Evolutionary conservation across 1,284 basidiomycete genomes (phyloP), one percentile per base, ranked within the genome.

Genomic region (Malassezia slooffiae): DNA sequence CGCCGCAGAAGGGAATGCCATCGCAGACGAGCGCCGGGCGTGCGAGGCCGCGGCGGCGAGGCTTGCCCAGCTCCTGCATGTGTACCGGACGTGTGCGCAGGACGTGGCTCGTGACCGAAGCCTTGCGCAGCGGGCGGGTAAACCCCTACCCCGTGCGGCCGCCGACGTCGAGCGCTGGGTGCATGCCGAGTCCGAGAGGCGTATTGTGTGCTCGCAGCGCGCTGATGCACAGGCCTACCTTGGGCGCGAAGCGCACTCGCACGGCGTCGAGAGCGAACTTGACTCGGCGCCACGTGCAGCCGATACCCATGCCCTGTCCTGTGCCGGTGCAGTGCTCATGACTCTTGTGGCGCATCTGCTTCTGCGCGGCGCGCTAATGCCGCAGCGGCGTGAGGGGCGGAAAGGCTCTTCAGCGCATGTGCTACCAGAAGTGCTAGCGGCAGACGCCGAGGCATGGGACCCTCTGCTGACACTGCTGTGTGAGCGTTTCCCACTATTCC

Each of bases 21-120:
- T 9, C 36, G 45, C 21, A 20, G 31, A 20, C 19, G 39, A 30
- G 12, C n/a, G 23, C 19, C 41, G 38, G n/a, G 42, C 47, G 9
- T 43, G 54, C 11, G 19, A 23, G 28, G 47, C 41, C 19, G 46
- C 55, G 5, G 38, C 56, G 2, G 31, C 34, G 2, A 50, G 49
- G 13, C 43, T 57, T 6, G 43, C 46, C 2, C 21, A 34, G 10
- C 46, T 48, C 1, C 40, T 66, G 24, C 43, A 46, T 12, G n/a
- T 29, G n/a, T 67, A 65, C 44, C 49, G 55, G 4, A 12, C 38
- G 8, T 51, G 59, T n/a, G 39, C 55, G 1, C 58, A 60, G 32
- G 35, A 43, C 10, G 37, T 62, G n/a, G 42, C 44, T 13, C 43
- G 54, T 20, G 62, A 67, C 38, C 47, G 44, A 12, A 60, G 55